Evolutionary conservation across 805 yeast genomes (phyloP).

Genomic region (Kodamaea leandrae): DNA sequence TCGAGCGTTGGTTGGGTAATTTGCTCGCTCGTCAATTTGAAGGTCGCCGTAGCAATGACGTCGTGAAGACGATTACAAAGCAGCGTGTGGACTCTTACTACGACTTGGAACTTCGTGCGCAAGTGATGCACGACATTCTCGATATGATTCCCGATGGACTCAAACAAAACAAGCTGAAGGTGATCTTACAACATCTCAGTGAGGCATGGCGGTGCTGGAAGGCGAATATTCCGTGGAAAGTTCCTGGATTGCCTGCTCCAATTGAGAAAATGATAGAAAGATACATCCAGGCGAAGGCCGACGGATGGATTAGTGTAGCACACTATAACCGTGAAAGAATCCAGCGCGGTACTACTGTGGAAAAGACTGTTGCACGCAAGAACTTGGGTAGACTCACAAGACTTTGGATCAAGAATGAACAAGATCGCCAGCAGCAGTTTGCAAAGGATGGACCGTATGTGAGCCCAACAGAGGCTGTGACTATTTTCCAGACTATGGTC

Average conservation of each 20-base stretch:
- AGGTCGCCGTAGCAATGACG: constrained; percentile 89
- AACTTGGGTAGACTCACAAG: constrained; percentile 89
- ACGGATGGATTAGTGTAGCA: constrained; percentile 93
- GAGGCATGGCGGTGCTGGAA: constrained; percentile 99
- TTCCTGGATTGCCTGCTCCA: constrained; percentile 93
- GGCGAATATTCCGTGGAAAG: constrained; percentile 97
- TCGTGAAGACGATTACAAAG: constrained; percentile 90
- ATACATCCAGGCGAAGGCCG: constrained; percentile 92
- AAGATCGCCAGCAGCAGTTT: constrained; percentile 77
- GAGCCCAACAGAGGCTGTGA: constrained; percentile 82
- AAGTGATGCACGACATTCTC: constrained; percentile 91
- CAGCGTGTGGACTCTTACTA: constrained; percentile 94
- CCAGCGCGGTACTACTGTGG: constrained; percentile 85
- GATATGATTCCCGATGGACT: constrained; percentile 98
- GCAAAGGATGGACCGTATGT: constrained; percentile 86
- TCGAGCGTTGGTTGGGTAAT: constrained; percentile 95
- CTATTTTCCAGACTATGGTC: constrained; percentile 82
- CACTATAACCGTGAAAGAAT: constrained; percentile 90
- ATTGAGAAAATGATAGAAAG: constrained; percentile 82
- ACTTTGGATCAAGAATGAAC: constrained; percentile 89
- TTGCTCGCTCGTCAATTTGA: constrained; percentile 89
- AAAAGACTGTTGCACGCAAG: constrained; percentile 90
- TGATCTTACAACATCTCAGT: constrained; percentile 87
- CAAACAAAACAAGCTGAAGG: constrained; percentile 79
- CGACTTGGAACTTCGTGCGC: constrained; percentile 87